These are phyloP conservation scores for Penstemon eatonii DNA, from an alignment of 257 asterid species.

Conservation along the genomic window DNA sequence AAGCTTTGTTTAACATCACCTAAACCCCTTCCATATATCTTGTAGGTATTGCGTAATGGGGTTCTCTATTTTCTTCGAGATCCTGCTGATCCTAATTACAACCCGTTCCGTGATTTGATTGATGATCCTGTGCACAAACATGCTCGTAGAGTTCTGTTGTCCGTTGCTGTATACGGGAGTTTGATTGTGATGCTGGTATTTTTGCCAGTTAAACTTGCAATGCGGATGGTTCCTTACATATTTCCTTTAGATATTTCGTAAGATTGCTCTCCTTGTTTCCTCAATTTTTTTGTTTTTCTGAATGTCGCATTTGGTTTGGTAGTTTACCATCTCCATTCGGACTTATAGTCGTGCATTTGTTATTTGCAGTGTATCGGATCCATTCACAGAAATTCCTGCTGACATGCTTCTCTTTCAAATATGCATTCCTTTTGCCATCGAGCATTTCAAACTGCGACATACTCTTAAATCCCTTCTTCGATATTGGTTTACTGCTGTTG, in stretches of 20 bases:
- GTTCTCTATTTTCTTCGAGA: conserved; percentile 97
- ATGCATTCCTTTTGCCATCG: conserved; percentile 96
- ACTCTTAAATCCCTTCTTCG: conserved; percentile 88
- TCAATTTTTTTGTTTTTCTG: background rate
- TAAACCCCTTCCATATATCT: conserved; percentile 24
- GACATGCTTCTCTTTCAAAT: conserved; percentile 99
- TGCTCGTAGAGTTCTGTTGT: conserved; percentile 94
- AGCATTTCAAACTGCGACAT: conserved; percentile 90
- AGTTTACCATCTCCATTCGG: conserved; percentile 7
- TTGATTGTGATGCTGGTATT: conserved; percentile 96
- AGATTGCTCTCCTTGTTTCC: conserved; percentile 35
- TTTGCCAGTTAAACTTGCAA: conserved; percentile 94
- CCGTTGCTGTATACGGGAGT: conserved; percentile 96
- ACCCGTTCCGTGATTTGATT: conserved; percentile 95
- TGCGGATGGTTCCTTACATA: conserved; percentile 83
- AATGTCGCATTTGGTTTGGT: conserved; percentile 13
- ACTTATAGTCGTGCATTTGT: conserved; percentile 13
- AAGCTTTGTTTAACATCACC: background rate
- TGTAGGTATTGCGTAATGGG: conserved; percentile 90
- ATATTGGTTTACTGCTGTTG: conserved; percentile 96
- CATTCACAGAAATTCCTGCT: conserved; percentile 97
- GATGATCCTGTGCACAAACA: conserved; percentile 99
- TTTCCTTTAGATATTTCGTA: conserved; percentile 98
- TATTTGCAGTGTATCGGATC: conserved; percentile 83
- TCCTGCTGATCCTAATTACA: conserved; percentile 99